Base-by-base conservation (phyloP, 2,329 filamentous ascomycete species). In the Xylaria sp. region DNA sequence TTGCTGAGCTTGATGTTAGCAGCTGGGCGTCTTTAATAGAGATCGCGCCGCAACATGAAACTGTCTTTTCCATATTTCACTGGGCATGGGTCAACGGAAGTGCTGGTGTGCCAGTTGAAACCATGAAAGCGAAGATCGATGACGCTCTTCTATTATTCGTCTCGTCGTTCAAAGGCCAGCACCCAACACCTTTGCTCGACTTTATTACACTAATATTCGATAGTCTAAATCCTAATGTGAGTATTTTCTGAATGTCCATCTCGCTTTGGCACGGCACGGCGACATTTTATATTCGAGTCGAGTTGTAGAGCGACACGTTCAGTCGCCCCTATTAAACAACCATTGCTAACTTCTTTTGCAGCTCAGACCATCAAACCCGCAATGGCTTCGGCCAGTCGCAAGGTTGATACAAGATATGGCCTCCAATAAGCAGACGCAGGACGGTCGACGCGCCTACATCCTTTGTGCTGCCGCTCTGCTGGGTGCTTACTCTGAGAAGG, bases 391-490 rank as follows among this genome's bases (percentile, higher is more conserved):
- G 9, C 73, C 80, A 3, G 73, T 88, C 1, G 78, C 84, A 47
- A 76, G 72, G 18, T 83, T 86, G 63, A 84, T 91, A 70, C 84
- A 83, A 21, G 83, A 82, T 32, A 82, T 91, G 10, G 83, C 87
- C n/a, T 81, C 81, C 1, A 86, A 83, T 67, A 84, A 85, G 6
- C 88, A 89, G 59, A 87, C 85, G 0, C 79, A 84, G 2, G 82
- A 84, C 65, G 85, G 86, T 13, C 84, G 89, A 37, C 82, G 84
- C 23, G 87, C 89, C 3, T 90, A 89, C 74, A 89, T 86, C 9
- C 86, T 87, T 63, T 84, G 88, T 23, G 82, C 87, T 3, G 87
- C 88, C 2, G 82, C 86, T 2, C 80, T 92, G 16, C 82, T 92
- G 6, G 84, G 88, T 66, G 78, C 80, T 1, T 91, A 88, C 71